A percentile compares a stretch with the other conserved stretches of the same genome.
phyloP scores from a whole-genome alignment of 176 grass and related monocot genomes.

The Leersia perrieri region DNA sequence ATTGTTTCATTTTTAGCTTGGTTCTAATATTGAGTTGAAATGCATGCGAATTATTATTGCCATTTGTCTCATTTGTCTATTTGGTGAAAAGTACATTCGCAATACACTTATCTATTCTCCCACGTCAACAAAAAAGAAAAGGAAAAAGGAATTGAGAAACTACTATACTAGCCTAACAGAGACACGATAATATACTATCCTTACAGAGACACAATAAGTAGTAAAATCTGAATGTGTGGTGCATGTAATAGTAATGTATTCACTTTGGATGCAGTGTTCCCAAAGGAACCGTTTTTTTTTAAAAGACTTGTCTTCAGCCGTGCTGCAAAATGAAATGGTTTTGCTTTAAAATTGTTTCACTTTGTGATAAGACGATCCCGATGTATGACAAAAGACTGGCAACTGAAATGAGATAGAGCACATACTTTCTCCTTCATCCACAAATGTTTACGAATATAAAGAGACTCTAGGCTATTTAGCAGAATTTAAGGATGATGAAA shows the following conservation, averaged over 20 bases:
- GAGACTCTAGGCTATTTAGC: no score
- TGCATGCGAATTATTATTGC: not conserved
- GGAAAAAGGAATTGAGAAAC: not conserved
- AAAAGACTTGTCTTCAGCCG: not conserved
- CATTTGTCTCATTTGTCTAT: not conserved
- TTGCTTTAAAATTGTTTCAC: not conserved
- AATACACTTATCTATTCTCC: not conserved
- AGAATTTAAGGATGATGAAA: no score
- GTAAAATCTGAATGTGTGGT: not conserved
- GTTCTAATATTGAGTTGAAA: not conserved
- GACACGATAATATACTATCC: not conserved
- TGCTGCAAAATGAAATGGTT: not conserved
- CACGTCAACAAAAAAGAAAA: no score
- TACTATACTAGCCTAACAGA: not conserved
- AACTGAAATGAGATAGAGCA: not conserved
- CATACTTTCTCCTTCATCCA: no score
- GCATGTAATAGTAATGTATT: not conserved
- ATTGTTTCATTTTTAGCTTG: not conserved
- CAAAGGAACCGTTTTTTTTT: not conserved
- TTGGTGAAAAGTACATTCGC: not conserved
- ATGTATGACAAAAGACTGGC: not conserved
- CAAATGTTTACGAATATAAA: no score
- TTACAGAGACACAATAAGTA: not conserved
- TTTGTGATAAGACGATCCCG: not conserved
- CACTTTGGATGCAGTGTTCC: not conserved